Evolutionary conservation across 805 yeast species (phyloP).

Genomic region (Candida sithepensis): DNA sequence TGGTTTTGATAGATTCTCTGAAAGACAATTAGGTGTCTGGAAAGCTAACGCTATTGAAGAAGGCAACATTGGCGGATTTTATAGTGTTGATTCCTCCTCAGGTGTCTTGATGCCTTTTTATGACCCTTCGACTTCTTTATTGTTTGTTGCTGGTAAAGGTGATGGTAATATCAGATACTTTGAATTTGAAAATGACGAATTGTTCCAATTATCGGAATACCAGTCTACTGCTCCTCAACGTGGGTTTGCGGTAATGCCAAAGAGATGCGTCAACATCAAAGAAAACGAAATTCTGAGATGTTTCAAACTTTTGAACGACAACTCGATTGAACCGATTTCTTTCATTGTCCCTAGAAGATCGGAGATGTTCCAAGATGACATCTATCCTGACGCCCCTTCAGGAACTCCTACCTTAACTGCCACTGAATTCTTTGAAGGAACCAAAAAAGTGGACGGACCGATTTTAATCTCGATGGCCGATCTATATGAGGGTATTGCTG

Average conservation of each 20-base stretch:
- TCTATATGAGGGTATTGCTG: constrained; percentile 69
- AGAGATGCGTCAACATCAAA: constrained; percentile 68
- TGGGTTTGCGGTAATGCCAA: constrained; percentile 90
- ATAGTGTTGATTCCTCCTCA: constrained; percentile 82
- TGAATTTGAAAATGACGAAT: constrained; percentile 82
- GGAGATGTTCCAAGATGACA: constrained; percentile 88
- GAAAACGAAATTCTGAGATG: constrained; percentile 82
- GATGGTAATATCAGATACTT: constrained; percentile 96
- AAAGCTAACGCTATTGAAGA: constrained; percentile 65
- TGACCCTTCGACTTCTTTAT: constrained; percentile 74
- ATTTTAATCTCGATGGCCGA: constrained; percentile 71
- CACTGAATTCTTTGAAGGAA: constrained; percentile 73
- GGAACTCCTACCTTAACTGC: constrained; percentile 74
- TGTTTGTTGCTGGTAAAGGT: constrained; percentile 94
- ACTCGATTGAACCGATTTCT: constrained; percentile 82
- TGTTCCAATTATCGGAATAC: constrained; percentile 83
- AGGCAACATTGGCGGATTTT: constrained; percentile 90
- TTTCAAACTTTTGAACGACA: constrained; percentile 86
- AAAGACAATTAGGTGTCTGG: constrained; percentile 96
- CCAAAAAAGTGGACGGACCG: constrained; percentile 76
- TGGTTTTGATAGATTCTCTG: constrained; percentile 89
- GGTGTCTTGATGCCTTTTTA: constrained; percentile 91
- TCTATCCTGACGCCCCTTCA: constrained; percentile 89
- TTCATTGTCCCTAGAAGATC: constrained; percentile 93
- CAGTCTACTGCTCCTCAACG: constrained; percentile 91